Conservation (phyloP, 805 yeast species). For the Lipomyces starkeyi region DNA sequence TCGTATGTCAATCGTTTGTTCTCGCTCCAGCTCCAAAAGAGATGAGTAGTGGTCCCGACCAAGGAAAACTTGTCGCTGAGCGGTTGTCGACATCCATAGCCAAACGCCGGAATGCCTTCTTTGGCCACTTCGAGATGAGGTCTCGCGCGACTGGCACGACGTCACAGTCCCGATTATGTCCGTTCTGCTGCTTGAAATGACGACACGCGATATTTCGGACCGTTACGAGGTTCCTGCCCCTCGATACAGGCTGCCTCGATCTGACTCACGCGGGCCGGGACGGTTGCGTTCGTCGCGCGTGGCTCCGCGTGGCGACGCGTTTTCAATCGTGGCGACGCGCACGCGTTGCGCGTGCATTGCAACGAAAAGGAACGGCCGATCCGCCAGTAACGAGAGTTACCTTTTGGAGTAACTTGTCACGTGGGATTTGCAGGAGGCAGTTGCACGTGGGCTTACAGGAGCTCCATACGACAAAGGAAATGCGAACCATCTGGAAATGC, state of each 20-base stretch:
- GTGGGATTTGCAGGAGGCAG: not conserved
- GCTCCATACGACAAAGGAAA: too few species aligned
- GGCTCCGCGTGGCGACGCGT: not conserved
- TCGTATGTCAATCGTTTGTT: not conserved
- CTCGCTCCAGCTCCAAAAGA: not conserved
- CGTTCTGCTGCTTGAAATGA: not conserved
- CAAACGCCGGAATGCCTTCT: not conserved
- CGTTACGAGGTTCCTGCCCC: not conserved
- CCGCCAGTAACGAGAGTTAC: not conserved
- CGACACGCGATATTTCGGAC: not conserved
- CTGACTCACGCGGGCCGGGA: not conserved
- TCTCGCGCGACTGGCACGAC: too few species aligned
- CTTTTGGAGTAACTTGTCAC: not conserved
- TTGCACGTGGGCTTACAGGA: too few species aligned
- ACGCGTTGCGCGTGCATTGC: not conserved
- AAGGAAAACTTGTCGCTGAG: not conserved
- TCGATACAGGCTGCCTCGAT: not conserved
- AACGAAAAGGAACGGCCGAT: not conserved
- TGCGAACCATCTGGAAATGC: too few species aligned
- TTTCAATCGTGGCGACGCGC: not conserved
- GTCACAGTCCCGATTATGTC: not conserved
- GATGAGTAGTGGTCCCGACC: not conserved
- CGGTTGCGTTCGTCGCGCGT: not conserved
- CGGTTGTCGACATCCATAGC: not conserved
- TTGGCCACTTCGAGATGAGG: too few species aligned